Conservation (phyloP, 1,284 basidiomycete genomes). For the Volvariella surrecta region DNA sequence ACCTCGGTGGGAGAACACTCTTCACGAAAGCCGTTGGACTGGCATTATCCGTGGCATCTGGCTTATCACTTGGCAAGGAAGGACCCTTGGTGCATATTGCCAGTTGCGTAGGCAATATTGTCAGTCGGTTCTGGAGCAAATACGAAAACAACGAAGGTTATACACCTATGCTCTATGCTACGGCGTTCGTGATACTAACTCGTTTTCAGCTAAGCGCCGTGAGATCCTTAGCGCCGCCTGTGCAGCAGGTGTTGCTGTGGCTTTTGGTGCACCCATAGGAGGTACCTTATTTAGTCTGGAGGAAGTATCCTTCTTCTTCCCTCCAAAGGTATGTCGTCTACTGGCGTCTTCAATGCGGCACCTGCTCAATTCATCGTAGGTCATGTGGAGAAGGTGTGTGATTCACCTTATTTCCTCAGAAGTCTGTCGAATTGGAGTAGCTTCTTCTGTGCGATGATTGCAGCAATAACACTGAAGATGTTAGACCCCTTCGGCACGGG, state of each 20-base stretch:
- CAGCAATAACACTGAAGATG: constrained; percentile 80
- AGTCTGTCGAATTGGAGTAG: constrained; percentile 22
- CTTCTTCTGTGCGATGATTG: constrained; percentile 95
- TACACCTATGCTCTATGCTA: constrained; percentile 8
- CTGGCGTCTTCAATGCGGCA: constrained; percentile 4
- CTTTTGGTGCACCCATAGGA: constrained; percentile 88
- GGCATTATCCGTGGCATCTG: constrained; percentile 86
- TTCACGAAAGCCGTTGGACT: constrained; percentile 90
- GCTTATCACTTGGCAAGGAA: constrained; percentile 88
- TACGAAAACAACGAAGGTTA: constrained; percentile 90
- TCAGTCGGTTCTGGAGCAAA: constrained; percentile 81
- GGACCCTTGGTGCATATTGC: constrained; percentile 97
- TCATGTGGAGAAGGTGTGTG: constrained; percentile 81
- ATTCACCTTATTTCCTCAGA: neutral
- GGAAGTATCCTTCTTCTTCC: constrained; percentile 95
- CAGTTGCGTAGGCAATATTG: constrained; percentile 90
- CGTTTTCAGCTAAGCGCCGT: constrained; percentile 66
- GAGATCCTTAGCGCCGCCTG: constrained; percentile 91
- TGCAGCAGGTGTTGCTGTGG: constrained; percentile 88
- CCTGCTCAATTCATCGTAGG: constrained; percentile 15
- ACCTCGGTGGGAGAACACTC: constrained; percentile 84
- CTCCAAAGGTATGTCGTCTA: constrained; percentile 56
- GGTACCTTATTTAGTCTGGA: constrained; percentile 90
- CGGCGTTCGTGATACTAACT: constrained; percentile 4
- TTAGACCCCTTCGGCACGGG: constrained; percentile 90